Evolutionary conservation across 345 rosid genomes (phyloP), one percentile per base, ranked within the genome.

Genomic region (Excoecaria cochinchinensis): DNA sequence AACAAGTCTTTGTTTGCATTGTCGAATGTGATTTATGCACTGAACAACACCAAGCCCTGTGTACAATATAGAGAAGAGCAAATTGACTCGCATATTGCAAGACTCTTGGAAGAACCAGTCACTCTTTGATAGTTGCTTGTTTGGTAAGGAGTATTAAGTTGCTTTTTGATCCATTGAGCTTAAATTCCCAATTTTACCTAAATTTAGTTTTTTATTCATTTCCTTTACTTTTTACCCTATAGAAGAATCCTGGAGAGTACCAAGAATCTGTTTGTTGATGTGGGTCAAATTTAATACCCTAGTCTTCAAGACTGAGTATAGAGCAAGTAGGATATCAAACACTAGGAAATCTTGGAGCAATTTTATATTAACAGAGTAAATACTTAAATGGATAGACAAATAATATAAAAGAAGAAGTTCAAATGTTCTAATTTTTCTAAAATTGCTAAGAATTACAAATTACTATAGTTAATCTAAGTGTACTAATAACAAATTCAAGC

Each of bases 1-100:
- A 93, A 91, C 65, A 91, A 90, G 72, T 93, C 98, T 4, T 79
- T 95, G 74, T 95, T 95, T 81, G 92, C 97, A 61, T 76, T 93
- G 76, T 93, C 98, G 40, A 95, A 93, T 81, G 98, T 95, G 58
- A 89, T 95, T 65, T 84, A 85, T 83, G 98, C 99, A 16, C 79
- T 93, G 86, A 95, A 93, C 72, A 95, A 90, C 78, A 87, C 86
- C 66, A 81, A 84, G 25, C 78, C 89, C 4, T 80, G 93, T 55
- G 89, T 91, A 25, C 98, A 97, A 4, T 95, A 95, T 56, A 84
- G 97, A 67, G 98, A 95, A 82, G n/a, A 95, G 97, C 89, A 95
- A 93, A 79, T 78, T 93, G 88, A 93, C 99, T 46, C 84, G 98
- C 57, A 91, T 95, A 79, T 67, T 93, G 85, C 98, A 93, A 76